Evolutionary conservation across 768 basidiomycete genomes (phyloP).

Genomic region (Lactarius psammicola): DNA sequence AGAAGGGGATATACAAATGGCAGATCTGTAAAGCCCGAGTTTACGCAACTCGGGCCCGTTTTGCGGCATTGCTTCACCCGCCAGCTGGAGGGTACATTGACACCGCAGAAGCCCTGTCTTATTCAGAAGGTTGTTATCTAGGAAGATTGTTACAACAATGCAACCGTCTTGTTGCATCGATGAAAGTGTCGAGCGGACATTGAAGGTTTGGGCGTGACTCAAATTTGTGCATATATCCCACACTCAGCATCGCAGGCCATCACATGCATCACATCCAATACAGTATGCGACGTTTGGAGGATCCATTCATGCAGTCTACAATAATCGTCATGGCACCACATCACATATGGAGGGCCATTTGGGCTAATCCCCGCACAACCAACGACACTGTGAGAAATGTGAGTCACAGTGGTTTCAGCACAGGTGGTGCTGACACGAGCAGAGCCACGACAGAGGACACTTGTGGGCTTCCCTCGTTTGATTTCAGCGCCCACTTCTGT

Average conservation of each 20-base stretch:
- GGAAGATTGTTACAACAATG: neutral
- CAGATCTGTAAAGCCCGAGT: constrained; percentile 33
- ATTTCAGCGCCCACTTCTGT: neutral
- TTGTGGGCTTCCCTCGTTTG: neutral
- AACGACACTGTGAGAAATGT: neutral
- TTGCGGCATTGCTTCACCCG: neutral
- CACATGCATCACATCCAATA: too few species aligned
- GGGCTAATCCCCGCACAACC: neutral
- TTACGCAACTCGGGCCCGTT: neutral
- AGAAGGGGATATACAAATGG: constrained; percentile 56
- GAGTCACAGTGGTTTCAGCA: neutral
- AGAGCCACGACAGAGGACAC: neutral
- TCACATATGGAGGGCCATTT: neutral
- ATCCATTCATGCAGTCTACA: neutral
- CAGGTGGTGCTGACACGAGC: neutral
- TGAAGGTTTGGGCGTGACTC: neutral
- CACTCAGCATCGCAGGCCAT: neutral
- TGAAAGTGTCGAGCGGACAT: neutral
- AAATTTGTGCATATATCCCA: neutral
- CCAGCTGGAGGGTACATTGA: neutral
- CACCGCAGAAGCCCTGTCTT: neutral
- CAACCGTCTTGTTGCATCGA: neutral
- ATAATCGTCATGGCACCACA: neutral
- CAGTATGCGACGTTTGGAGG: neutral
- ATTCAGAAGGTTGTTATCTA: neutral